A percentile compares a stretch with the other conserved stretches of the same genome.
Evolutionary conservation across 305 asterid species (phyloP).

Genomic region (Striga hermonthica): DNA sequence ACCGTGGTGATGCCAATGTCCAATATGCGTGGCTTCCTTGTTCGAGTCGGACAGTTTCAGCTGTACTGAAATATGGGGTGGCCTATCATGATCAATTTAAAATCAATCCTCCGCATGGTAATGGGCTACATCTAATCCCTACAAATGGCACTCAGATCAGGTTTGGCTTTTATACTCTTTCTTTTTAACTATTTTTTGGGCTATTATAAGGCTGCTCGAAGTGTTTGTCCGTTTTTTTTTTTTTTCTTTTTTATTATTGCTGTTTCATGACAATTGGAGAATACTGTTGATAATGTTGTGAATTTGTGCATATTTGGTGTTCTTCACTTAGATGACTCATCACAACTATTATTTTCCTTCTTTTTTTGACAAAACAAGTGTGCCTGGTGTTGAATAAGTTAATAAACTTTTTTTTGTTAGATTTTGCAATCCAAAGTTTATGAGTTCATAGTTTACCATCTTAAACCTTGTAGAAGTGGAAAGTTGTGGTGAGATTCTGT

Average conservation of each 20-base stretch:
- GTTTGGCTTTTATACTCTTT: slow-evolving; percentile 40
- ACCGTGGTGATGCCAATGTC: slow-evolving; percentile 78
- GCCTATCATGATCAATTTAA: slow-evolving; percentile 45
- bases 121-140: slow-evolving; percentile 76
- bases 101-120: slow-evolving; percentile 44
- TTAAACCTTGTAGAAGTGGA: not conserved
- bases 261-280: not conserved
- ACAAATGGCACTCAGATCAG: slow-evolving; percentile 71
- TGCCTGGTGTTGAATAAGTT: not conserved
- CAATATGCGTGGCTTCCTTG: slow-evolving; percentile 94
- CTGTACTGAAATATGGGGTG: slow-evolving; percentile 66
- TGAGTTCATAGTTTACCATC: not conserved
- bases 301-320: slow-evolving; percentile 14
- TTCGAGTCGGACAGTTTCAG: slow-evolving; percentile 46
- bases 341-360: not conserved
- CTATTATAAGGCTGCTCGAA: not conserved
- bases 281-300: slow-evolving; percentile 20
- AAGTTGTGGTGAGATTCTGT: not conserved
- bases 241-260: not conserved
- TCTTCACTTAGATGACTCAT: slow-evolving; percentile 11
- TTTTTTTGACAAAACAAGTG: not conserved
- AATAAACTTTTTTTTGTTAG: not conserved
- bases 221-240: not conserved
- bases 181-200: not conserved
- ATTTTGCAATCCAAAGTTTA: not conserved